phyloP scores from a whole-genome alignment of 1,284 basidiomycete genomes.

The Cryptococcus maquisensis region DNA sequence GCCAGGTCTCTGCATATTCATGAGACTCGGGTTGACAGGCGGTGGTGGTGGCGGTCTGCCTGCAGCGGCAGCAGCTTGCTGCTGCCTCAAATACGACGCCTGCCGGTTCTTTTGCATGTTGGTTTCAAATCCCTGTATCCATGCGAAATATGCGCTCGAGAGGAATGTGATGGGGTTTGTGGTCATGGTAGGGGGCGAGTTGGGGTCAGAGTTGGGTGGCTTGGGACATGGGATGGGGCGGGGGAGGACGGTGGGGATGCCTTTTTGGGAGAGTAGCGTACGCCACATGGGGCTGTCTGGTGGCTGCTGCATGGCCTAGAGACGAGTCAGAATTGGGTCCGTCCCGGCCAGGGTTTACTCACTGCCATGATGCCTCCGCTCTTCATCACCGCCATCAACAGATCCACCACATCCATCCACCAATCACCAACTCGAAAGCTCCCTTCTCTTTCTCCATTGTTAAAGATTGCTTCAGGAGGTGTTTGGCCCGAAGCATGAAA shows the following conservation, averaged over 20 bases:
- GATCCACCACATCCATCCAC: constrained; percentile 38
- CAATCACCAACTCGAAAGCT: constrained; percentile 30
- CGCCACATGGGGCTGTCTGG: constrained; percentile 31
- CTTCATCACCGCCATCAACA: constrained; percentile 36
- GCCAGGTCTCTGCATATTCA: not conserved
- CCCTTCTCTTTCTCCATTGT: constrained; percentile 31
- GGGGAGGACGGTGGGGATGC: constrained; percentile 32
- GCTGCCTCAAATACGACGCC: constrained; percentile 10
- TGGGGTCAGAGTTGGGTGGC: constrained; percentile 16
- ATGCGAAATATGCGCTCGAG: constrained; percentile 32
- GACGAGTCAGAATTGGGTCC: not conserved
- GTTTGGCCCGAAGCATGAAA: constrained; percentile 22
- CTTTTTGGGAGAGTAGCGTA: constrained; percentile 17
- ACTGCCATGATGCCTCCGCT: constrained; percentile 26
- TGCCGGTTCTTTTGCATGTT: constrained; percentile 25
- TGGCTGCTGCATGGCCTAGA: constrained; percentile 16
- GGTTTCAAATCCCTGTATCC: constrained; percentile 38
- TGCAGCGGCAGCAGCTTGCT: constrained; percentile 1
- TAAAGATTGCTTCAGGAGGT: constrained; percentile 35
- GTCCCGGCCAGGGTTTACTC: not conserved
- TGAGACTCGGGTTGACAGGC: not conserved
- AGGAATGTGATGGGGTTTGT: constrained; percentile 34
- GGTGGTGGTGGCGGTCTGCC: constrained; percentile 13
- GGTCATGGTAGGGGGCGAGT: constrained; percentile 20
- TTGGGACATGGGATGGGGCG: constrained; percentile 25